These are phyloP conservation scores for Lumnitzera littorea DNA, from an alignment of 345 rosid genomes.

Conservation along the genomic window DNA sequence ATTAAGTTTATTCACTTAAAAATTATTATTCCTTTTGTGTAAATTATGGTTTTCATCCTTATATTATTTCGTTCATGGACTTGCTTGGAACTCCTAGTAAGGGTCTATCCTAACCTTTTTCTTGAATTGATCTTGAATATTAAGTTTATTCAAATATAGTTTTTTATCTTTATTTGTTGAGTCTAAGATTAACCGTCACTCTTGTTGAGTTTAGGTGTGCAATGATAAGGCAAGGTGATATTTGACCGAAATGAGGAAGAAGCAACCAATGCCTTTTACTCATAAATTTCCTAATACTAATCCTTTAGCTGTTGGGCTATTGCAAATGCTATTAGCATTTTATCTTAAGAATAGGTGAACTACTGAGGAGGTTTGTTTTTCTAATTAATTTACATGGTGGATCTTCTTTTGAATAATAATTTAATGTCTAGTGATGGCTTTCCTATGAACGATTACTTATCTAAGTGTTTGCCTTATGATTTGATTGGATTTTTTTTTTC, in stretches of 20 bases:
- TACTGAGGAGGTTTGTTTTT: constrained; percentile 65
- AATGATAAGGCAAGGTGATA: constrained; percentile 94
- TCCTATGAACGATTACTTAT: neutral
- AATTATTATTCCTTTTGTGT: too few relatives aligned
- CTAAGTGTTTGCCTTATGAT: constrained; percentile 6
- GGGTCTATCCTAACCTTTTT: constrained; percentile 5
- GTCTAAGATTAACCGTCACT: too few relatives aligned
- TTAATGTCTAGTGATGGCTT: too few relatives aligned
- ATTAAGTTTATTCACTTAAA: too few relatives aligned
- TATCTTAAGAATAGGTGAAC: constrained; percentile 95
- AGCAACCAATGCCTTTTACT: constrained; percentile 53
- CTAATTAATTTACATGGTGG: neutral
- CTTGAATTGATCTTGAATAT: neutral
- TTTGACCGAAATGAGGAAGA: constrained; percentile 75
- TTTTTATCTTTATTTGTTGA: too few relatives aligned
- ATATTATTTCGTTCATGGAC: too few relatives aligned
- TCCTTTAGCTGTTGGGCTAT: constrained; percentile 61
- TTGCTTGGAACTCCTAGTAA: constrained; percentile 95
- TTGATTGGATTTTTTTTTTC: neutral
- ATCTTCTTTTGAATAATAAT: neutral
- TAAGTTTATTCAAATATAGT: too few relatives aligned
- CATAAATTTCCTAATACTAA: constrained; percentile 85
- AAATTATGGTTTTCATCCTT: too few relatives aligned
- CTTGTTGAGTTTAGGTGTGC: constrained; percentile 48
- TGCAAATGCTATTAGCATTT: constrained; percentile 84